Evolutionary conservation across 108 stramenopile genomes (phyloP), one percentile per base, ranked within the genome.

Genomic region (Cylindrotheca fusiformis): DNA sequence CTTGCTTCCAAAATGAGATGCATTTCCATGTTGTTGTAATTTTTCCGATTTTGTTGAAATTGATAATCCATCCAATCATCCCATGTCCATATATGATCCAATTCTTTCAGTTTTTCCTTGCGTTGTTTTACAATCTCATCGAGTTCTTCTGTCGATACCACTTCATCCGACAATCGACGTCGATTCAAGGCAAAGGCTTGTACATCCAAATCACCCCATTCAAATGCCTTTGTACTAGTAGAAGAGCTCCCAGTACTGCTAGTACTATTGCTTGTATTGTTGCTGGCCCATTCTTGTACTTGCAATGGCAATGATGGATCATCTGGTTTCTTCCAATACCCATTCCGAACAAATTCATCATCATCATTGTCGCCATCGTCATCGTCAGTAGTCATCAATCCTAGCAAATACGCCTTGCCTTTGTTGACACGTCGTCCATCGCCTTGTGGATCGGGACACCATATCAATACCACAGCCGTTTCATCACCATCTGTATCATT

Each of bases 181-280:
- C 31, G 36, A 30, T 55, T 64, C 2, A 71, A 20, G 12, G 36
- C 47, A 20, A 47, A 44, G 56, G 75, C 69, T 46, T 59, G 62
- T 17, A 57, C n/a, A 60, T 76, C 75, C 24, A 71, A 45, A 48
- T 76, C 75, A 1, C 52, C 63, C 57, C 58, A 76, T 36, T 65
- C 50, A 49, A 64, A 64, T 22, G 52, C 32, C 36, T 27, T 22
- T 31, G 21, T 62, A 48, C 28, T 31, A 20, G 5, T 26, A 20
- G 20, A 3, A 45, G 5, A 17, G 8, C 27, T 52, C n/a, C 18
- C 18, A 27, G 6, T 2, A 20, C 27, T 5, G 51, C 1, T 17
- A 8, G 27, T 20, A 27, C 12, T 17, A 27, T 6, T 0, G 18
- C 6, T 29, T 1, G 1, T 1, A 18, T 21, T 26, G 1, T 36